Evolutionary conservation across 139 green algal genomes (phyloP).

Genomic region (Nannochloris sp.): DNA sequence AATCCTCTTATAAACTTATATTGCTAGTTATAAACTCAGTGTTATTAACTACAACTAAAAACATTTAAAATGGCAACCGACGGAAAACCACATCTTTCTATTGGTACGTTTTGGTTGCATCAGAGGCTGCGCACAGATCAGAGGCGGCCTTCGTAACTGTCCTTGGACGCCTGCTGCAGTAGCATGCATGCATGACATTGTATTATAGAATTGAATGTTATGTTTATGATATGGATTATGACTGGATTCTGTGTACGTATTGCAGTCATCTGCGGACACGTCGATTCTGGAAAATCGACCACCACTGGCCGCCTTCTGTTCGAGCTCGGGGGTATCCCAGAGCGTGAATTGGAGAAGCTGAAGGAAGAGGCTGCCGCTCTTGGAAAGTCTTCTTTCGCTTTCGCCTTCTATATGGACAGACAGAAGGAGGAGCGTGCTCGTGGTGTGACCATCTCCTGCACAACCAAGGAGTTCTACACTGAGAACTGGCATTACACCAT

Average conservation of each 20-base stretch:
- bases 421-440: slow-evolving; percentile 93
- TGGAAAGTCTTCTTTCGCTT: slow-evolving; percentile 63
- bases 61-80: slow-evolving; percentile 7
- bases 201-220: not conserved
- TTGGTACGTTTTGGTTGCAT: not conserved
- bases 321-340: slow-evolving; percentile 96
- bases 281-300: slow-evolving; percentile 96
- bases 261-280: slow-evolving; percentile 16
- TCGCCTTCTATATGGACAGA: slow-evolving; percentile 84
- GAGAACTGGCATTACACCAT: slow-evolving; percentile 98
- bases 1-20: not conserved
- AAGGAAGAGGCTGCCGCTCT: slow-evolving; percentile 67
- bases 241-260: too few species aligned
- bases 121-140: not conserved
- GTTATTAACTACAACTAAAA: not conserved
- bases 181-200: not conserved
- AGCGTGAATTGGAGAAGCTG: slow-evolving; percentile 93
- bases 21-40: not conserved
- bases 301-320: slow-evolving; percentile 95
- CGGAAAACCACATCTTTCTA: slow-evolving; percentile 8
- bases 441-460: slow-evolving; percentile 93
- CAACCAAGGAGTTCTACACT: slow-evolving; percentile 99
- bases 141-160: not conserved
- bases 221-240: not conserved
- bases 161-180: not conserved